Base-by-base conservation (phyloP, 2,329 filamentous ascomycete species). In the Stachybotrys chartarum region DNA sequence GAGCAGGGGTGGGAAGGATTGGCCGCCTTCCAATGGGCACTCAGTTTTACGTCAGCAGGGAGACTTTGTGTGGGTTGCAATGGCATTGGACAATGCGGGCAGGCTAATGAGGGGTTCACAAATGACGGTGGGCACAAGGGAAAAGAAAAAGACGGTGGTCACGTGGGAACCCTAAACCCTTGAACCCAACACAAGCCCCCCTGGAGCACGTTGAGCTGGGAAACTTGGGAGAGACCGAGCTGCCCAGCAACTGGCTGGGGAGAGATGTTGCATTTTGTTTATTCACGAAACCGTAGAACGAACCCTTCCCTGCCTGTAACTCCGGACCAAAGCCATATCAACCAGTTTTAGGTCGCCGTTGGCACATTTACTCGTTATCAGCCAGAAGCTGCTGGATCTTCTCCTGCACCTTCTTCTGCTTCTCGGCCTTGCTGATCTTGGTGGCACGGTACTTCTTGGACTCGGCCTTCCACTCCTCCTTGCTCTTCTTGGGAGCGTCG, bases 391-490 rank as follows among this genome's bases (percentile, higher is more conserved):
- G 82, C 73, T 88, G 85, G 80, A 99, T 99, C 84, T 89, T 95
- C 75, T 86, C 84, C 86, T 95, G 84, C 77, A 99, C 84, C 66
- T 86, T 84, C 77, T 86, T 81, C 74, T 87, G 78, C 81, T 86
- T 91, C 89, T 97, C 80, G 55, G 83, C 91, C 82, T 86, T 87
- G 75, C 83, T 86, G 66, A 91, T 83, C 86, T 96, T 96, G 69
- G 70, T 68, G 68, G 78, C 77, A 75, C 79, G 84, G 88, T 84
- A 91, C 86, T 97, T 96, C 82, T 91, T 84, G 75, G 89, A 91
- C 85, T 96, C 91, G 64, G 83, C 82, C 88, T 96, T 96, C 89
- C 90, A 95, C 81, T 97, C 85, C 62, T 93, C 93, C 88, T 97
- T 97, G 82, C 78, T 82, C 90, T 97, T 97, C 87, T 96, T 92